Conservation (phyloP, 202 grass and related monocot species). For the Tripidium arundinaceum region DNA sequence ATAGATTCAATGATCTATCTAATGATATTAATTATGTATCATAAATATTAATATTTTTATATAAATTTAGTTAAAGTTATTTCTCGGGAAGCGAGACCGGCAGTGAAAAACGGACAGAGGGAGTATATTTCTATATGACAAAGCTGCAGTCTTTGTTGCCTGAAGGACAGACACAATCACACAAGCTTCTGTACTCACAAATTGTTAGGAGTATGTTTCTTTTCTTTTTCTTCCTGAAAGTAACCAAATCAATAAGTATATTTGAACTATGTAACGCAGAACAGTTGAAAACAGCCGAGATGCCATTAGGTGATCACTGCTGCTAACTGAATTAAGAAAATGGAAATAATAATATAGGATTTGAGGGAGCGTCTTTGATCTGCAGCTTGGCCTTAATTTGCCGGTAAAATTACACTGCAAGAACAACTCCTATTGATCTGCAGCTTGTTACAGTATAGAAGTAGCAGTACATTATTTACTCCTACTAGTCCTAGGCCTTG, state of each 20-base stretch:
- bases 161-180: neutral
- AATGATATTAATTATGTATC: no score
- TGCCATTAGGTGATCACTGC: neutral
- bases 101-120: no score
- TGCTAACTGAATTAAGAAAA: no score
- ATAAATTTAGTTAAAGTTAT: no score
- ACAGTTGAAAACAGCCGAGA: neutral
- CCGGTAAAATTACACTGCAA: neutral
- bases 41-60: no score
- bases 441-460: neutral
- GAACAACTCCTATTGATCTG: neutral
- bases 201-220: no score
- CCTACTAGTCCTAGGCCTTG: neutral
- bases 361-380: neutral
- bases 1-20: no score
- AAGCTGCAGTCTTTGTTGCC: neutral
- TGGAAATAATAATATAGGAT: neutral
- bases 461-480: constrained; percentile 10
- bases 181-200: neutral
- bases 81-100: no score
- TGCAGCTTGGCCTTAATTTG: neutral
- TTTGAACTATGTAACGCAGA: neutral
- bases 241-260: neutral
- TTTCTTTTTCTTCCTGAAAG: neutral
- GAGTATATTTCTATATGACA: no score